Evolutionary conservation across 768 basidiomycete species (phyloP).

Genomic region (Hygrocybe punicea): DNA sequence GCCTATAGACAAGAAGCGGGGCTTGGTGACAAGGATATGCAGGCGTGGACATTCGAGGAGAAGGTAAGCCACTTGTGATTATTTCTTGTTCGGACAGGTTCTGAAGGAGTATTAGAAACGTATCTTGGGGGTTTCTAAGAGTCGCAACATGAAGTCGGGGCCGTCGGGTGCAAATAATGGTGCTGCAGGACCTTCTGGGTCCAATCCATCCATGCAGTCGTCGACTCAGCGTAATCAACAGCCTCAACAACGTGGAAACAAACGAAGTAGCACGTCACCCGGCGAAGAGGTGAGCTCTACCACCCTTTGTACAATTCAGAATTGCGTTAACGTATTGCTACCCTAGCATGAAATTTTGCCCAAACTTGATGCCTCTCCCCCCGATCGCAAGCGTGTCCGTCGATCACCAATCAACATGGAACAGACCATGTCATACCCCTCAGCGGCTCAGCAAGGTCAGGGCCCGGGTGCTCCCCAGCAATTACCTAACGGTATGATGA

Average conservation of each 20-base stretch:
- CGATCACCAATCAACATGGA: conserved; percentile 47
- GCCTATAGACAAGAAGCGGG: conserved; percentile 15
- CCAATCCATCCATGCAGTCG: conserved; percentile 28
- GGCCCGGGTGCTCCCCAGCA: conserved; percentile 32
- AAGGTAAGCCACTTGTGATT: conserved; percentile 47
- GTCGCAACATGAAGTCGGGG: conserved; percentile 25
- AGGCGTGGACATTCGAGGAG: conserved; percentile 46
- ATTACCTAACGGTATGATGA: conserved; percentile 41
- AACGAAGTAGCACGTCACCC: conserved; percentile 61
- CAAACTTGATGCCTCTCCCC: conserved; percentile 54
- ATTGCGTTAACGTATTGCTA: conserved; percentile 3
- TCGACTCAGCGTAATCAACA: conserved; percentile 29
- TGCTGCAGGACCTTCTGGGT: conserved; percentile 37
- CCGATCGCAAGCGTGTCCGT: conserved; percentile 52
- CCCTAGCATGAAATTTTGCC: conserved; percentile 47
- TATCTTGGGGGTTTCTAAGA: conserved; percentile 30
- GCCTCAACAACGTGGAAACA: conserved; percentile 33
- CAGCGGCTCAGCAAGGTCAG: conserved; percentile 25
- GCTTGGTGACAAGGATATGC: conserved; percentile 43
- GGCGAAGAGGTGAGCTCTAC: conserved; percentile 50
- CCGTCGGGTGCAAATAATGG: conserved; percentile 36
- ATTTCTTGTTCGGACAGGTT: not conserved
- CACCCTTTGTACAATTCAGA: conserved; percentile 5
- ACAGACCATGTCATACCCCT: conserved; percentile 34
- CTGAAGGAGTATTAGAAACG: conserved; percentile 29